Evolutionary conservation across 805 yeast genomes (phyloP).

Genomic region (Yarrowia sp.): DNA sequence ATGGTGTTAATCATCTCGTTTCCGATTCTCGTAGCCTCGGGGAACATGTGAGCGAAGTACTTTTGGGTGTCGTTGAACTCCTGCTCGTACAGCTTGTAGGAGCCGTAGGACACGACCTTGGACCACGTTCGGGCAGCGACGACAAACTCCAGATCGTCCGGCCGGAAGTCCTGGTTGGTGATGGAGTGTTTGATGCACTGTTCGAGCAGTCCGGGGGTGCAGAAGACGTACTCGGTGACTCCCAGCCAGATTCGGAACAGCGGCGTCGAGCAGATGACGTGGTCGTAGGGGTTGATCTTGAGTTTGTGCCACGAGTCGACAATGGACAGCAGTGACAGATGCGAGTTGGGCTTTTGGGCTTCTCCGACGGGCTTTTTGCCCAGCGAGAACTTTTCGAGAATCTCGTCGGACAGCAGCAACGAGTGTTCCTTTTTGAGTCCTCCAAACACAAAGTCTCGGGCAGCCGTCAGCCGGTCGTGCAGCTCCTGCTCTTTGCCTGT

Average conservation of each 20-base stretch:
- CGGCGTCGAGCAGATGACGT: slow-evolving; percentile 96
- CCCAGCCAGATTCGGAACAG: slow-evolving; percentile 90
- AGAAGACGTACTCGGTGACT: slow-evolving; percentile 88
- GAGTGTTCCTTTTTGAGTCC: slow-evolving; percentile 61
- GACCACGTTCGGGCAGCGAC: slow-evolving; percentile 92
- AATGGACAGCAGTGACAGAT: slow-evolving; percentile 83
- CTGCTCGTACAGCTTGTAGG: slow-evolving; percentile 70
- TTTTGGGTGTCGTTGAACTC: slow-evolving; percentile 80
- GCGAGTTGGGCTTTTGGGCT: slow-evolving; percentile 77
- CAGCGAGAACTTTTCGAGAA: slow-evolving; percentile 81
- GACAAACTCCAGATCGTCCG: slow-evolving; percentile 91
- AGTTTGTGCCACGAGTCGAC: slow-evolving; percentile 92
- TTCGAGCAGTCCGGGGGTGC: slow-evolving; percentile 83
- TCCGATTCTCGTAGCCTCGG: slow-evolving; percentile 87
- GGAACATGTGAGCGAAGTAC: slow-evolving; percentile 85
- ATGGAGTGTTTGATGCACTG: slow-evolving; percentile 77
- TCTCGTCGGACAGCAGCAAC: slow-evolving; percentile 74
- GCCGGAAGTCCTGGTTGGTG: slow-evolving; percentile 70
- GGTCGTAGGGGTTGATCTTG: slow-evolving; percentile 92
- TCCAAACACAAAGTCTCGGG: slow-evolving; percentile 79
- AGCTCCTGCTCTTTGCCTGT: slow-evolving; percentile 68
- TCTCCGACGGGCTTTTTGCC: slow-evolving; percentile 69
- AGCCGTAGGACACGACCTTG: slow-evolving; percentile 74
- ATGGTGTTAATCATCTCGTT: slow-evolving; percentile 93
- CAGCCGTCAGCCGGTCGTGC: slow-evolving; percentile 63